Base-by-base conservation (phyloP, 352 stramenopile species). In the Phytophthora pisi region DNA sequence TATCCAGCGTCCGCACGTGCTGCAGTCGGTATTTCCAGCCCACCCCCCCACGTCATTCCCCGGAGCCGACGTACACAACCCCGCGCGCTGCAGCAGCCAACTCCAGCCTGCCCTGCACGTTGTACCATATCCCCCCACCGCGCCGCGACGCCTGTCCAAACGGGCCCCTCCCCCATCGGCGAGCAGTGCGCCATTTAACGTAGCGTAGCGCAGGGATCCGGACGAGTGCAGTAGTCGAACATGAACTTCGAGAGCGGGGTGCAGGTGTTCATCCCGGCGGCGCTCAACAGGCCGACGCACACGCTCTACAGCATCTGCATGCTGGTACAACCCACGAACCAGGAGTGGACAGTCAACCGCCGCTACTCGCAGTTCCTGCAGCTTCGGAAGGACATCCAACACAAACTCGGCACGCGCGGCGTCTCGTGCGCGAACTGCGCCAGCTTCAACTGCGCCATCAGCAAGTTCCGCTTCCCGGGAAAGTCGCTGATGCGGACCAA, bases 291-390 rank as follows among this genome's bases (percentile, higher is more conserved):
- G 7, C 87, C 87, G 31, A 89, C 83, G 24, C 87, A 95, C 72
- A 95, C 87, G 60, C 76, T 95, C 30, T 95, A 95, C 73, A 92
- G 85, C 70, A 90, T 95, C 61, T 92, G 79, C 63, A 87, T 93
- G 79, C 66, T 75, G 24, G 87, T 95, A 61, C 85, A 95, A 68
- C 85, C 86, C 40, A 91, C 83, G 15, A 72, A 75, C 49, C 82
- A 92, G 61, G 87, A 95, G 58, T 95, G 87, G 87, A 92, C 85
- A 0, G 86, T 95, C 42, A 95, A 95, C 65, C 85, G 87, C 24
- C 87, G 87, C 50, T 95, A 95, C 70, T 95, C 87, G 61, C 87
- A 95, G 76, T 95, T 95, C 70, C 77, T 93, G 61, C 79, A 89
- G 75, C 79, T 93, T 15, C 81, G 78, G 57, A 86, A 88, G 55